Evolutionary conservation across 164 flowering plant genomes (phyloP), one percentile per base, ranked within the genome.

Genomic region (Stephania cephalantha): DNA sequence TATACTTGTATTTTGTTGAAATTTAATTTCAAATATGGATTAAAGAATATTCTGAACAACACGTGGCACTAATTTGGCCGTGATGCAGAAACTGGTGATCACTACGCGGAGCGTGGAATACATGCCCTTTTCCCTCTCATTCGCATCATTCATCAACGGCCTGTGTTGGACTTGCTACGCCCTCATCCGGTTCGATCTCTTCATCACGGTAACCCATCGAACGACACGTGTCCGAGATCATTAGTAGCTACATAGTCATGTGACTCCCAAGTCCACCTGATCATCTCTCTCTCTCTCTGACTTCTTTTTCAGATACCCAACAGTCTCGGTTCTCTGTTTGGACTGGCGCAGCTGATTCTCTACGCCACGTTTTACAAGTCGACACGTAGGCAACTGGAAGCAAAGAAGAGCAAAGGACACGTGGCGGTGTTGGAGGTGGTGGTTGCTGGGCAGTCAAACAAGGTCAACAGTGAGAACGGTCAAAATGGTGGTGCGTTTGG

Each of bases 291-390:
- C 18, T 15, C 64, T 58, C 17, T 17, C 20, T 48, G 11, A 12
- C 13, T 48, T 48, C 53, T 48, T 7, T 74, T 55, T 3, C 86
- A 92, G 98, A 78, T 83, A 46, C 98, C 97, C 0, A 92, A 90
- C 81, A 86, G 89, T 35, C 63, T 88, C 7, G 99, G 99, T 0
- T 18, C 86, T 0, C 1, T 91, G 73, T 83, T 90, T 45, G 83
- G 83, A 10, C 7, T 86, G 73, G 92, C 79, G 72, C 97, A 95
- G 77, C 74, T 95, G 74, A 58, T 86, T 0, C 80, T 95, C 7
- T 91, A 91, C 68, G 94, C 88, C 15, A 81, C 82, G 0, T 95
- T 74, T 76, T 93, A 93, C 86, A 90, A 87, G 58, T 88, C 95
- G 18, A 91, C 97, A 1, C 73, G 86, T 81, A 53, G 82, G 70